phyloP scores from a whole-genome alignment of 176 grass and related monocot species.

The maize (Zea mays) region DNA sequence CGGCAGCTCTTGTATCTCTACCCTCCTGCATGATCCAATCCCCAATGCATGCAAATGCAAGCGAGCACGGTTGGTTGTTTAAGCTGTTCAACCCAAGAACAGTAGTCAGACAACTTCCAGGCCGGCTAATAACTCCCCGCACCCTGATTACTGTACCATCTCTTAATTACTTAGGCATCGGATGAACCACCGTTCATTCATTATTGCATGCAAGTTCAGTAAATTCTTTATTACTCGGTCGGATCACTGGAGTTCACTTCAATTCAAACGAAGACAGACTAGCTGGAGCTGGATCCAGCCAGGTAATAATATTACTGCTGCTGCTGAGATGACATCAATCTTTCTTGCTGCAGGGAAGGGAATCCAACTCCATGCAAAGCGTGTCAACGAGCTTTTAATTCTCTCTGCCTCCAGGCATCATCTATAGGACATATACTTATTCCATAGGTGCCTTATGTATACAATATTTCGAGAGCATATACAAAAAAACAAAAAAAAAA shows the following conservation, averaged over 20 bases:
- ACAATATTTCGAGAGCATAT: not conserved
- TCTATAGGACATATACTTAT: too few species aligned
- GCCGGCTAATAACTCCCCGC: not conserved
- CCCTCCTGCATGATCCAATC: not conserved
- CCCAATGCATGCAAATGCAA: not conserved
- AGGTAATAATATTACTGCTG: not conserved
- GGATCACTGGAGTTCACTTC: not conserved
- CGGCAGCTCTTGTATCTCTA: too few species aligned
- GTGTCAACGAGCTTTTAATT: slow-evolving; percentile 1
- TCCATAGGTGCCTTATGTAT: not conserved
- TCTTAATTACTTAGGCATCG: slow-evolving; percentile 11
- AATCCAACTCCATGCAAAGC: not conserved
- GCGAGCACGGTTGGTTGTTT: not conserved
- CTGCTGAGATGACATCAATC: not conserved
- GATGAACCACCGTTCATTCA: slow-evolving; percentile 15
- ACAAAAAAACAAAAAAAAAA: too few species aligned
- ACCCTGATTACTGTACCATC: not conserved
- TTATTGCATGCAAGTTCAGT: not conserved
- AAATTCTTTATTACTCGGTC: not conserved
- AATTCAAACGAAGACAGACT: too few species aligned
- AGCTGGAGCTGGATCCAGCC: too few species aligned
- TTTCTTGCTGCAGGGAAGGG: not conserved
- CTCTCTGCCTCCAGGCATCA: not conserved
- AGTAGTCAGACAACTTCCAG: not conserved
- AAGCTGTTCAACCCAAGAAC: not conserved